Conservation (phyloP, 2,329 filamentous ascomycete species). For the Stagonosporopsis cucurbitacearum region DNA sequence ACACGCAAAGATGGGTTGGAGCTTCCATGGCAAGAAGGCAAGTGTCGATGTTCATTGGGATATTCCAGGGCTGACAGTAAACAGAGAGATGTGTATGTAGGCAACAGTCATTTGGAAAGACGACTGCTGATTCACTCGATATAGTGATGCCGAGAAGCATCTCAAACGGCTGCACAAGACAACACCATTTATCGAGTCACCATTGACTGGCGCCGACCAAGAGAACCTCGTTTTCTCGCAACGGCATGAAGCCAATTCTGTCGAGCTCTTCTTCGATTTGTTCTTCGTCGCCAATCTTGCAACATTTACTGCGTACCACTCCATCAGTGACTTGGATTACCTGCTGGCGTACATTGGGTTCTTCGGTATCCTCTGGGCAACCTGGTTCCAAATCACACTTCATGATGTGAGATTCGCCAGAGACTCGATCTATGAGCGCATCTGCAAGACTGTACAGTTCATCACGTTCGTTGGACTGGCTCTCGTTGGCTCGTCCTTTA, state of each 20-base stretch:
- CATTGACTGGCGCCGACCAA: slow-evolving; percentile 45
- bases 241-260: slow-evolving; percentile 48
- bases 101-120: neutral
- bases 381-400: slow-evolving; percentile 50
- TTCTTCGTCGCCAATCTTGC: slow-evolving; percentile 48
- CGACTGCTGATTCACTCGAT: slow-evolving; percentile 15
- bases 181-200: slow-evolving; percentile 44
- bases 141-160: slow-evolving; percentile 46
- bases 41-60: neutral
- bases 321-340: slow-evolving; percentile 43
- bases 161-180: slow-evolving; percentile 44
- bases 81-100: slow-evolving; percentile 38
- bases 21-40: slow-evolving; percentile 40
- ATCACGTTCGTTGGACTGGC: slow-evolving; percentile 48
- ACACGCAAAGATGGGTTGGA: slow-evolving; percentile 39
- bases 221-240: slow-evolving; percentile 47
- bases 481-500: slow-evolving; percentile 46
- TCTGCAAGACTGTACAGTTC: slow-evolving; percentile 48
- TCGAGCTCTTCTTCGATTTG: slow-evolving; percentile 48
- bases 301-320: slow-evolving; percentile 50
- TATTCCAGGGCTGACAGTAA: slow-evolving; percentile 9
- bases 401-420: slow-evolving; percentile 51
- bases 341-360: slow-evolving; percentile 48
- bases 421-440: slow-evolving; percentile 48
- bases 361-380: slow-evolving; percentile 48